Evolutionary conservation across 257 asterid species (phyloP).

Genomic region (Forsythia suspensa): DNA sequence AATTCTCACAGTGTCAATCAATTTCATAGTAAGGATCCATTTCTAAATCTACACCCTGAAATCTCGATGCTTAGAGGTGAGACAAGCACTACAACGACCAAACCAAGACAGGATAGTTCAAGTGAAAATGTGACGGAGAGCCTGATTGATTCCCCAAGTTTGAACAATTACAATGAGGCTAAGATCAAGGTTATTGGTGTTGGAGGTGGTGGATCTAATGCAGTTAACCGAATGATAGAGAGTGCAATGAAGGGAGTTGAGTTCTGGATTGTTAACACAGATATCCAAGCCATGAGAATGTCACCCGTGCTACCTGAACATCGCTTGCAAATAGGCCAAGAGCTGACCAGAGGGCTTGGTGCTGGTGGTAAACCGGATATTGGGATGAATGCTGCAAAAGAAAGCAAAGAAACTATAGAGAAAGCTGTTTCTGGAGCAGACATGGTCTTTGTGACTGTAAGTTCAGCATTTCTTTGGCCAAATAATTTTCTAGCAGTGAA

Average conservation of each 20-base stretch:
- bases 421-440: conserved; percentile 53
- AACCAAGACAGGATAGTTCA: conserved; percentile 37
- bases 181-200: conserved; percentile 56
- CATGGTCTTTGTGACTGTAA: conserved; percentile 60
- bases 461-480: conserved; percentile 11
- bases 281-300: conserved; percentile 55
- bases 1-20: conserved; percentile 39
- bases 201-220: conserved; percentile 65
- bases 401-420: conserved; percentile 52
- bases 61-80: conserved; percentile 54
- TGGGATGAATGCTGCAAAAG: conserved; percentile 56
- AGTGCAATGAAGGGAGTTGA: conserved; percentile 57
- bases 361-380: conserved; percentile 64
- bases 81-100: conserved; percentile 25
- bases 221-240: conserved; percentile 57
- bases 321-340: conserved; percentile 49
- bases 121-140: conserved; percentile 42
- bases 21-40: conserved; percentile 39
- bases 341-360: conserved; percentile 51
- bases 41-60: conserved; percentile 52
- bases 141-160: conserved; percentile 27
- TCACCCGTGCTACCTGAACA: conserved; percentile 45
- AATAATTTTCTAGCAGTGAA: not conserved
- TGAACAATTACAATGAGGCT: conserved; percentile 45
- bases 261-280: conserved; percentile 63